Evolutionary conservation across 306 rosid genomes (phyloP).

Genomic region (Castanea crenata): DNA sequence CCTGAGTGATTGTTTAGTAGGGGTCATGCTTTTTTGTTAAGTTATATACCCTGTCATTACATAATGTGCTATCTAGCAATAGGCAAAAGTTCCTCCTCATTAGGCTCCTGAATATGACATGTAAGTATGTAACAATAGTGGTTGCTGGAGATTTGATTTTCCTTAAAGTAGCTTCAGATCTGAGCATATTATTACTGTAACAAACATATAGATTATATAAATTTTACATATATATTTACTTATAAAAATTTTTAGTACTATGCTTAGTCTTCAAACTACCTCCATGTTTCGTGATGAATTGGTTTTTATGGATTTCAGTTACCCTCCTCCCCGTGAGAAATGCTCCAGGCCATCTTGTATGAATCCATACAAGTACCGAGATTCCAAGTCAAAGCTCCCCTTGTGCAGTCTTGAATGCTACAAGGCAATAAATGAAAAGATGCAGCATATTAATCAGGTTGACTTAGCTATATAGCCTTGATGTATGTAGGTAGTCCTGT

Average conservation of each 20-base stretch:
- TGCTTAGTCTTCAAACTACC: not conserved
- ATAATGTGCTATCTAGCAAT: not conserved
- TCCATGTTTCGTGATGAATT: not conserved
- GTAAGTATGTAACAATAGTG: not conserved
- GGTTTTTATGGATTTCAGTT: slow-evolving; percentile 31
- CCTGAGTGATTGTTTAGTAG: not conserved
- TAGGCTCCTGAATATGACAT: not conserved
- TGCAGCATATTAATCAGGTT: slow-evolving; percentile 9
- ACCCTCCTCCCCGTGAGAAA: slow-evolving; percentile 62
- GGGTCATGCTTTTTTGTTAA: not conserved
- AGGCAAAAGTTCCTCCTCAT: not conserved
- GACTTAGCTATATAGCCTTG: not conserved
- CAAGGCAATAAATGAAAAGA: slow-evolving; percentile 41
- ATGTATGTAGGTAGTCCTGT: not conserved
- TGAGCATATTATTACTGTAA: not conserved
- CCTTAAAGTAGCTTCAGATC: no score
- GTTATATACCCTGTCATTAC: not conserved
- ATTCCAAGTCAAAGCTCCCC: slow-evolving; percentile 65
- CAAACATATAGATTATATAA: not conserved
- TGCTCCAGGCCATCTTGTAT: slow-evolving; percentile 57
- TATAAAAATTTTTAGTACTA: not conserved
- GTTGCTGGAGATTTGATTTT: not conserved
- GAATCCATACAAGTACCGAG: slow-evolving; percentile 58
- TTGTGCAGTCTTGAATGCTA: slow-evolving; percentile 64
- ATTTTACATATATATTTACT: no score